These are phyloP conservation scores for Fusarium devonianum DNA, from an alignment of 2,329 filamentous ascomycete genomes.

Conservation along the genomic window DNA sequence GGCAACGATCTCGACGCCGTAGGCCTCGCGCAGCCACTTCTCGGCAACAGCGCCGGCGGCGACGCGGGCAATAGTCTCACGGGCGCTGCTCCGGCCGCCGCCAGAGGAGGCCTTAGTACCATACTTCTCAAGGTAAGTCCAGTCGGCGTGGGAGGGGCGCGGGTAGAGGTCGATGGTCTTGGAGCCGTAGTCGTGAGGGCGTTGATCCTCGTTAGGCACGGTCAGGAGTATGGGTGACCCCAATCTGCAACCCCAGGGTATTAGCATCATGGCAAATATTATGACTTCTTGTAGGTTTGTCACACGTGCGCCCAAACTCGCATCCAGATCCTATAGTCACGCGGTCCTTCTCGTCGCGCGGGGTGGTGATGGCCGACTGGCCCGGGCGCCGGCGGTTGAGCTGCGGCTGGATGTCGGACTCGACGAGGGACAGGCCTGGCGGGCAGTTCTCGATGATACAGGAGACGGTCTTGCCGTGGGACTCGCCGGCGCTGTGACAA, in stretches of 20 bases:
- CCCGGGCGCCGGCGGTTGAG: constrained; percentile 90
- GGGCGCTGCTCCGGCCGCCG: constrained; percentile 87
- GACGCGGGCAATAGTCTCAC: constrained; percentile 93
- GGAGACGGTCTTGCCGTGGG: constrained; percentile 90
- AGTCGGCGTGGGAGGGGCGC: constrained; percentile 91
- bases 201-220: constrained; percentile 91
- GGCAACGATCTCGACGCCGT: constrained; percentile 89
- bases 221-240: constrained; percentile 85
- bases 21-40: constrained; percentile 82
- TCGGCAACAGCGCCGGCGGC: constrained; percentile 92
- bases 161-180: constrained; percentile 92
- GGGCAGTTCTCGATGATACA: constrained; percentile 95
- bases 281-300: no score
- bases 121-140: constrained; percentile 97
- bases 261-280: no score
- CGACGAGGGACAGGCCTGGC: constrained; percentile 84
- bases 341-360: constrained; percentile 88
- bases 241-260: no score
- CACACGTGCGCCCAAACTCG: no score
- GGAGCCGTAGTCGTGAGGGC: constrained; percentile 89
- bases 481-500: constrained; percentile 64
- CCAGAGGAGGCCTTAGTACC: constrained; percentile 91
- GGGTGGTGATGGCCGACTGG: constrained; percentile 89
- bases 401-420: constrained; percentile 91
- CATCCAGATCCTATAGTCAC: constrained; percentile 94